Evolutionary conservation across 139 green algal genomes (phyloP), one percentile per base, ranked within the genome.

Genomic region (Zygnema cylindricum): DNA sequence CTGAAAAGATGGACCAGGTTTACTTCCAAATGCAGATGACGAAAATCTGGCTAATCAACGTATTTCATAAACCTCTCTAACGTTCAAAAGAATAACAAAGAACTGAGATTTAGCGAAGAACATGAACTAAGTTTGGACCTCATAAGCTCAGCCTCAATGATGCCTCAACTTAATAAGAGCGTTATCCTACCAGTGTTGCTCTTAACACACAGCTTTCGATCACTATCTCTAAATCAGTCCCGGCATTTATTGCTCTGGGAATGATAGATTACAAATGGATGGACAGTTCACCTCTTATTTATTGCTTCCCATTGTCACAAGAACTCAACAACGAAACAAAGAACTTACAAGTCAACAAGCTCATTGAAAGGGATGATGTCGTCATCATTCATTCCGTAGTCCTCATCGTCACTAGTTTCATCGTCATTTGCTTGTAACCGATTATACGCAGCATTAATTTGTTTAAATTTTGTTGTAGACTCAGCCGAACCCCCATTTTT

Each of bases 291-390:
- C 57, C 57, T 35, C 57, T 73, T 73, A 25, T 35, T 73, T 25
- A 2, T 33, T 76, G 36, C 3, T 79, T 77, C 25, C 69, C 57
- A 55, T 35, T 32, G 35, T 39, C 41, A 83, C 49, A n/a, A 55
- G 38, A 33, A 21, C 82, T 1, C 25, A 41, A 83, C 25, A 86
- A 71, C 42, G 71, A 55, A 88, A 54, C 7, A 81, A 36, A 73
- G 69, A 85, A 86, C 69, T 79, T 77, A 86, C 41, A 86, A 79
- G 71, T 43, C 36, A 43, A 84, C 54, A 39, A 91, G 49, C 43
- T 87, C 83, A 42, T 91, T 54, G 38, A 86, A 91, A 43, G 76
- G 82, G 30, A 81, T 78, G 32, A 69, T 43, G 33, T 91, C 76
- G 63, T 78, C 84, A 78, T 90, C 42, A 90, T 69, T 81, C 84